Base-by-base conservation (phyloP, 495 filamentous ascomycete species). In the Tetracladium marchalianum region DNA sequence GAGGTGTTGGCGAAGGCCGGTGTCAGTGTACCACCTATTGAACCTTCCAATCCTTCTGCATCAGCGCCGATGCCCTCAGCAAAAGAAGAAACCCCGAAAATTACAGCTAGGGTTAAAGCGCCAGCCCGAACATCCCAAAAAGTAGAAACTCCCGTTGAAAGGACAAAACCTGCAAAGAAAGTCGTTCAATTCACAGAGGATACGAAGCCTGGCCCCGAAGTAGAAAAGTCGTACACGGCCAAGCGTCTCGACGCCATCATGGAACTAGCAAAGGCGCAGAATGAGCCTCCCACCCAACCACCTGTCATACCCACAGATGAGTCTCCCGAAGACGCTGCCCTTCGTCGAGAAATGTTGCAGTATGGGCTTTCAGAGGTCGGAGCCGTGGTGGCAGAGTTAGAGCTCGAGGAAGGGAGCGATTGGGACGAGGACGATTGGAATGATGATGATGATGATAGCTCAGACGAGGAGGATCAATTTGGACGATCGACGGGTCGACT, bases 301-400 rank as follows among this genome's bases (percentile, higher is more conserved):
- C 53, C 39, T 1, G 58, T 71, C 11, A 64, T 72, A 11, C 71
- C 70, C 6, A 63, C 77, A 0, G 70, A 85, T 44, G 93, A 98
- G 55, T 77, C 85, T 0, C 62, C 70, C 3, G 89, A 94, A 51
- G 90, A 94, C 57, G 81, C 85, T 9, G 68, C 69, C n/a, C 62
- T 94, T 2, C 84, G 93, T 10, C 77, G 82, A 44, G 79, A 96
- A 53, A 97, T 98, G 92, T 65, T 96, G n/a, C 70, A 84, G 49
- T 97, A 96, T 55, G 81, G 81, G 39, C 76, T 92, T 61, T 69
- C 64, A 17, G 89, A 95, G 53, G 80, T 98, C 44, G 86, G 86
- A 1, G 76, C 85, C 18, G 84, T 98, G 1, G 90, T 98, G 6
- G 90, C 90, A n/a, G 88, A 96, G 65, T 70, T 98, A 31, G 76